Evolutionary conservation across 352 stramenopile species (phyloP).

Genomic region (Pythium dissimile): DNA sequence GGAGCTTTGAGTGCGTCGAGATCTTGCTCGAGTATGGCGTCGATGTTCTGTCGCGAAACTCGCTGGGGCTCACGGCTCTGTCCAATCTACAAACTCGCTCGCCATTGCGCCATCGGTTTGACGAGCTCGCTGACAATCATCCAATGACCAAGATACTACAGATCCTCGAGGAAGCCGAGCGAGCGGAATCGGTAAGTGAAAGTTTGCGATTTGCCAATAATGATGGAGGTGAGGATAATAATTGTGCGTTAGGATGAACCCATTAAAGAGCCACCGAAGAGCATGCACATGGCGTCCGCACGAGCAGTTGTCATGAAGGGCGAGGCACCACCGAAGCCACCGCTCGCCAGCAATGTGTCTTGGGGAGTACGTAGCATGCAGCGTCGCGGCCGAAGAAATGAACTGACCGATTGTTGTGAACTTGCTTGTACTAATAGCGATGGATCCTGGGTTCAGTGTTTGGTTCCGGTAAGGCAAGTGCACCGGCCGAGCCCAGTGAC

Average conservation of each 20-base stretch:
- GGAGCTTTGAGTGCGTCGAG: slow-evolving; percentile 50
- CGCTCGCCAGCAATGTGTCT: background rate
- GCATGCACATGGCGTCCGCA: too few species aligned
- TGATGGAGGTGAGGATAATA: too few species aligned
- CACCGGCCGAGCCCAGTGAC: background rate
- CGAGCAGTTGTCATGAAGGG: background rate
- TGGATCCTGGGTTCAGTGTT: slow-evolving; percentile 26
- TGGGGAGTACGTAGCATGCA: slow-evolving; percentile 2
- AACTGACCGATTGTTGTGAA: too few species aligned
- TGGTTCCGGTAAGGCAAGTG: background rate
- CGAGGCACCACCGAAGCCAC: too few species aligned
- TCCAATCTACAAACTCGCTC: slow-evolving; percentile 60
- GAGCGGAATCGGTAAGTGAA: slow-evolving; percentile 10
- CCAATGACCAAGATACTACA: slow-evolving; percentile 45
- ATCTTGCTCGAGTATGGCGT: slow-evolving; percentile 70
- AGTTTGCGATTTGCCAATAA: background rate
- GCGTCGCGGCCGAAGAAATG: too few species aligned
- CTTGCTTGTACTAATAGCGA: slow-evolving; percentile 8
- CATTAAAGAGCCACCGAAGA: too few species aligned
- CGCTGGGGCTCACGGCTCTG: slow-evolving; percentile 44
- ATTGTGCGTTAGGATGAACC: too few species aligned
- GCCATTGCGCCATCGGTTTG: slow-evolving; percentile 63
- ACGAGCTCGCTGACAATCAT: slow-evolving; percentile 46
- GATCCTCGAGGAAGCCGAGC: slow-evolving; percentile 40
- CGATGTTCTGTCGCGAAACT: slow-evolving; percentile 42